These are phyloP conservation scores for Eimeria praecox DNA, from an alignment of 169 alveolate species.

Conservation along the genomic window DNA sequence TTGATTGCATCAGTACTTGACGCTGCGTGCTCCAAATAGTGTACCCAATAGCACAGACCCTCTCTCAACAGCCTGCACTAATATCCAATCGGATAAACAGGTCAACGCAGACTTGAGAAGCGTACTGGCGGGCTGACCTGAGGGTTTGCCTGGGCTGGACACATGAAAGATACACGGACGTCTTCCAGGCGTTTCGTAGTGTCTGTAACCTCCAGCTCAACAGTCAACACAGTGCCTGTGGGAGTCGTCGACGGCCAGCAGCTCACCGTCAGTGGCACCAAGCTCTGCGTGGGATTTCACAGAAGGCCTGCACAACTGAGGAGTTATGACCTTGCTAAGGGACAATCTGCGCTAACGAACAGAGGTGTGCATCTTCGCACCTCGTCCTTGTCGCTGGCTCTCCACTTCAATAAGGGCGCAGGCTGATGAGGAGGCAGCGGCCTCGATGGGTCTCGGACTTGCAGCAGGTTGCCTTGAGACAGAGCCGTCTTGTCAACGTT, in stretches of 20 bases:
- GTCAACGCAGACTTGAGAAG: not conserved
- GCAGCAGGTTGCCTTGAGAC: slow-evolving; percentile 76
- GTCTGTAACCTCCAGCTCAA: slow-evolving; percentile 76
- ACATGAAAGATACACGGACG: slow-evolving; percentile 69
- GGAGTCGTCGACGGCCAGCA: slow-evolving; percentile 80
- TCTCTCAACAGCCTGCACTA: not conserved
- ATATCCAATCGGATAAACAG: too few relatives aligned
- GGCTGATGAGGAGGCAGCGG: slow-evolving; percentile 82
- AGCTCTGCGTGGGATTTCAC: slow-evolving; percentile 39
- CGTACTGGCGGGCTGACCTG: not conserved
- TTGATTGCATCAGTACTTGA: not conserved
- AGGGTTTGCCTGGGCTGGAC: slow-evolving; percentile 75
- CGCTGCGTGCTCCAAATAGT: not conserved
- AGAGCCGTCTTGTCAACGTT: slow-evolving; percentile 83
- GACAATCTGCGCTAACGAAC: not conserved
- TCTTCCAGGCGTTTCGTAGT: slow-evolving; percentile 47
- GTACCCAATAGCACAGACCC: not conserved
- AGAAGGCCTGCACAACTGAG: not conserved
- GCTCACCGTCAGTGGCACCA: slow-evolving; percentile 80
- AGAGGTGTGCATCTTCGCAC: not conserved
- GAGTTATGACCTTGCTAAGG: not conserved
- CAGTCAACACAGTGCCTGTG: slow-evolving; percentile 66
- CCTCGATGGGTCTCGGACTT: slow-evolving; percentile 80
- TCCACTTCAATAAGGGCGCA: slow-evolving; percentile 83
- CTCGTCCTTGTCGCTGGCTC: slow-evolving; percentile 70